phyloP scores from a whole-genome alignment of 2,329 filamentous ascomycete genomes.

The Colletotrichum shisoi region DNA sequence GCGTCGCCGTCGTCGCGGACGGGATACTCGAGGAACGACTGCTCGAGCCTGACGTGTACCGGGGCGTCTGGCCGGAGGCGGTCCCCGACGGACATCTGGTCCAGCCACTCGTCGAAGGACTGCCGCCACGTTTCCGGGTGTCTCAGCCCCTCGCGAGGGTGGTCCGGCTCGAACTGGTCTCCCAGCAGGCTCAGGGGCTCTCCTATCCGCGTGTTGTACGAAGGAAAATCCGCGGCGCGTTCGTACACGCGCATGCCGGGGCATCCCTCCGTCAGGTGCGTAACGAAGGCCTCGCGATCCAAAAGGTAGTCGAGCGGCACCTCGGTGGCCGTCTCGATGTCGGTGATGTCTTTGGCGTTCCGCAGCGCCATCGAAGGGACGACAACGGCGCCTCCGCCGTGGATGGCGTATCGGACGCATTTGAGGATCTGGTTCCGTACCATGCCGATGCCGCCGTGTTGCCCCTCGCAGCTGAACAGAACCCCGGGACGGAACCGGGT shows the following conservation, averaged over 20 bases:
- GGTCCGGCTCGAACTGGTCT: constrained; percentile 47
- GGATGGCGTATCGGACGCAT: constrained; percentile 53
- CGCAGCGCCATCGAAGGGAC: constrained; percentile 50
- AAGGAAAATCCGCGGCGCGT: constrained; percentile 44
- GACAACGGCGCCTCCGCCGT: constrained; percentile 49
- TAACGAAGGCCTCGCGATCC: constrained; percentile 44
- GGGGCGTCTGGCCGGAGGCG: constrained; percentile 29
- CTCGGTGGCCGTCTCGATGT: constrained; percentile 45
- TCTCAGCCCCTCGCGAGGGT: constrained; percentile 42
- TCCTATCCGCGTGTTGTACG: constrained; percentile 39
- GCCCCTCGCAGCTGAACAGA: constrained; percentile 52
- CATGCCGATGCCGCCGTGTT: constrained; percentile 52
- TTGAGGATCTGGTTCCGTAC: constrained; percentile 53
- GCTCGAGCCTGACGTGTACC: constrained; percentile 45
- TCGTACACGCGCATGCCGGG: constrained; percentile 46
- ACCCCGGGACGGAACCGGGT: constrained; percentile 48
- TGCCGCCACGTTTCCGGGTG: constrained; percentile 44
- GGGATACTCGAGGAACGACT: constrained; percentile 51
- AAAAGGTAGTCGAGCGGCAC: constrained; percentile 46
- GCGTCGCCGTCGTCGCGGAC: constrained; percentile 47
- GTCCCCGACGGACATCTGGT: constrained; percentile 37
- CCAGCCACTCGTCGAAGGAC: constrained; percentile 46
- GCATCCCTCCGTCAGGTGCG: constrained; percentile 43
- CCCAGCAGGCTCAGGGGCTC: constrained; percentile 43
- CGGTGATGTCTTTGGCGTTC: constrained; percentile 46